phyloP scores from a whole-genome alignment of 2,329 filamentous ascomycete species.

The Sporothrix inflata region DNA sequence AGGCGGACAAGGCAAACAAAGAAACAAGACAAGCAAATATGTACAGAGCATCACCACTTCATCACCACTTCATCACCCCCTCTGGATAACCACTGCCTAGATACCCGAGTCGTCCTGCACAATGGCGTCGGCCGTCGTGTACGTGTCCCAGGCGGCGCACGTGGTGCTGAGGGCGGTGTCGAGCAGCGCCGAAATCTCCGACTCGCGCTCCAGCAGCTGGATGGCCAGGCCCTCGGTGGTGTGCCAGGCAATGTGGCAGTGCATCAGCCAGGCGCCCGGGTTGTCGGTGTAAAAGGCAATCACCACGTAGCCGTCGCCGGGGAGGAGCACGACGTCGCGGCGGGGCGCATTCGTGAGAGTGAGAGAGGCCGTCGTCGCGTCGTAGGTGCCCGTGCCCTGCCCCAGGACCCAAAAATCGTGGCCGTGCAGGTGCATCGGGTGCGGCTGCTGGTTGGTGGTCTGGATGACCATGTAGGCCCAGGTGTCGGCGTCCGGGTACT shows the following conservation, averaged over 20 bases:
- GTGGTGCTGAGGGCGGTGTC: conserved; percentile 32
- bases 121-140: conserved; percentile 4
- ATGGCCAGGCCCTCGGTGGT: conserved; percentile 52
- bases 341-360: conserved; percentile 47
- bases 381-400: conserved; percentile 29
- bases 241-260: conserved; percentile 60
- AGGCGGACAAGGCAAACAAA: neutral
- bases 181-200: conserved; percentile 24
- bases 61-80: neutral
- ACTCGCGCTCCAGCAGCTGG: conserved; percentile 50
- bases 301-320: conserved; percentile 47
- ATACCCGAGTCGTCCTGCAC: conserved; percentile 30
- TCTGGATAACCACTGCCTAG: neutral
- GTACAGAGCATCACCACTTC: neutral
- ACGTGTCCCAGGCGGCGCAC: conserved; percentile 27
- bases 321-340: conserved; percentile 50
- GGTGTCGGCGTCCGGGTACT: conserved; percentile 24
- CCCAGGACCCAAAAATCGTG: conserved; percentile 48
- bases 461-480: conserved; percentile 34
- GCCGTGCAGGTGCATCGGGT: conserved; percentile 52
- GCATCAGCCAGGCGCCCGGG: conserved; percentile 55
- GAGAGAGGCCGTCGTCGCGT: conserved; percentile 33
- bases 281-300: conserved; percentile 53
- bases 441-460: conserved; percentile 33
- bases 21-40: neutral